phyloP scores from a whole-genome alignment of 140 eudicot genomes.

The Erigeron philadelphicus region DNA sequence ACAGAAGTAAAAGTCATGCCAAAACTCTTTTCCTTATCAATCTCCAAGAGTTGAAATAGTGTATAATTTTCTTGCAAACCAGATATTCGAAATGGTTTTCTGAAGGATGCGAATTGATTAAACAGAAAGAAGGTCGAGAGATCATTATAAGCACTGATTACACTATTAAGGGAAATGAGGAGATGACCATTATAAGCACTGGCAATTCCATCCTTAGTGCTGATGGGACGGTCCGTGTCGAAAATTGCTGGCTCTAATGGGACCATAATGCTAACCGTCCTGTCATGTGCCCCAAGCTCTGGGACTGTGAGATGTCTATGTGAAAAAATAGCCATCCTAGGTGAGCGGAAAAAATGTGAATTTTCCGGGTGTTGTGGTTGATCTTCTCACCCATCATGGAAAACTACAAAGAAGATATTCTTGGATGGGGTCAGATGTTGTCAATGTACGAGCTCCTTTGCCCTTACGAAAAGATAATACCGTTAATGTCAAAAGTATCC shows the following conservation, averaged over 20 bases:
- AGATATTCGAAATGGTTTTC: no score
- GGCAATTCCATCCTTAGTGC: no score
- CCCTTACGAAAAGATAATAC: background rate
- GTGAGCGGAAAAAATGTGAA: constrained; percentile 2
- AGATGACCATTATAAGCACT: no score
- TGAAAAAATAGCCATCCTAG: background rate
- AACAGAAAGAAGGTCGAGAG: constrained; percentile 52
- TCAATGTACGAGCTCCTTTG: no score
- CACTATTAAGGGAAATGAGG: constrained; percentile 22
- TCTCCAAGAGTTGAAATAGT: constrained; percentile 14
- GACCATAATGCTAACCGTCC: constrained; percentile 35
- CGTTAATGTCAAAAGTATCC: background rate
- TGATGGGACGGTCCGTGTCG: no score
- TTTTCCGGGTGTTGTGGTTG: constrained; percentile 52
- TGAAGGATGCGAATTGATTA: constrained; percentile 29
- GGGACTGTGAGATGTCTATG: background rate
- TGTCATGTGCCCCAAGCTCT: background rate
- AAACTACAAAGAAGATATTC: constrained; percentile 42
- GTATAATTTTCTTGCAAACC: no score
- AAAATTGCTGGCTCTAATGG: no score
- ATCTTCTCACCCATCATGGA: constrained; percentile 8
- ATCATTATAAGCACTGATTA: no score
- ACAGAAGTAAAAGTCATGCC: background rate
- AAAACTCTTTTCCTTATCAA: constrained; percentile 22
- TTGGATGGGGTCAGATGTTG: constrained; percentile 49